phyloP scores from a whole-genome alignment of 2,329 filamentous ascomycete genomes.

The Botrytis fragariae region DNA sequence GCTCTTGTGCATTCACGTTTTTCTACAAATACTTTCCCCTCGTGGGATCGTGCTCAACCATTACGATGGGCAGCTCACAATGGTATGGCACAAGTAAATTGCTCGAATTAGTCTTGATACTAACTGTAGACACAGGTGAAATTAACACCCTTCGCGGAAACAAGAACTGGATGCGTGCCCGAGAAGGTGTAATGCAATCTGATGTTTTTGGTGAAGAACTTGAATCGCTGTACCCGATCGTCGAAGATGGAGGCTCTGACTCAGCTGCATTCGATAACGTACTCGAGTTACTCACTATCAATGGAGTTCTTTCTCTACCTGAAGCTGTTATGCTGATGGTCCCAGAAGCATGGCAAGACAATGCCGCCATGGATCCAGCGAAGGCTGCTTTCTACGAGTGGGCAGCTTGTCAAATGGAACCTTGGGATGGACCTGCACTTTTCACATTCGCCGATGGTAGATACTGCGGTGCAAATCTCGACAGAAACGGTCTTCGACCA shows the following conservation, averaged over 20 bases:
- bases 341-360: constrained; percentile 96
- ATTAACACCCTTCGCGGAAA: constrained; percentile 97
- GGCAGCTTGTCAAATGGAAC: constrained; percentile 98
- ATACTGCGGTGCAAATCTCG: constrained; percentile 94
- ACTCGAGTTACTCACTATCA: constrained; percentile 88
- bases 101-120: constrained; percentile 30
- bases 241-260: constrained; percentile 94
- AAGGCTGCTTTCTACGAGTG: constrained; percentile 98
- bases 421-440: constrained; percentile 93
- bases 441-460: constrained; percentile 97
- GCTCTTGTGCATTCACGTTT: constrained; percentile 96
- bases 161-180: constrained; percentile 99
- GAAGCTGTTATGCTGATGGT: constrained; percentile 99
- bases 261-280: constrained; percentile 98
- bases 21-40: constrained; percentile 97
- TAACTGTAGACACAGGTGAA: constrained; percentile 54
- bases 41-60: constrained; percentile 96
- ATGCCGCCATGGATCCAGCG: constrained; percentile 84
- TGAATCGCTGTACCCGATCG: constrained; percentile 85
- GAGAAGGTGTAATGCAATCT: constrained; percentile 92
- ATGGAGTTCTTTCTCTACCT: constrained; percentile 89
- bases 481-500: constrained; percentile 90
- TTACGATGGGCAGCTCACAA: constrained; percentile 97
- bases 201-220: constrained; percentile 90
- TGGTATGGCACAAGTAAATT: constrained; percentile 50